phyloP scores from a whole-genome alignment of 2,329 filamentous ascomycete species.

The Balansia obtecta region DNA sequence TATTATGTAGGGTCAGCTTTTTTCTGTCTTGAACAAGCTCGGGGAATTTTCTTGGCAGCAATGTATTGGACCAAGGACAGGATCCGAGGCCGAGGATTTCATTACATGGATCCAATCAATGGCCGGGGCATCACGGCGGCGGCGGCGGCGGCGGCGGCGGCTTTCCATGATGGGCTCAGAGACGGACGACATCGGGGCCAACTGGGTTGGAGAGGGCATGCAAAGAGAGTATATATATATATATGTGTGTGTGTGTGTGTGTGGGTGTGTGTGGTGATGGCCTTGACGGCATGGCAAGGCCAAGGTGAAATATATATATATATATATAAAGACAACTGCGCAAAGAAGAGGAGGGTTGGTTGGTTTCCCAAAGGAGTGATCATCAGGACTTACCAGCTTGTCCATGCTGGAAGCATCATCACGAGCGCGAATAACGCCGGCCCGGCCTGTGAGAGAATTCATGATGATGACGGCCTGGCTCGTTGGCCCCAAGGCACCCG shows the following conservation, averaged over 20 bases:
- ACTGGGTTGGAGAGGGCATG: constrained; percentile 1
- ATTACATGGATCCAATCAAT: neutral
- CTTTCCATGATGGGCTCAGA: neutral
- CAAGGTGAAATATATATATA: neutral
- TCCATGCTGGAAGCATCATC: constrained; percentile 41
- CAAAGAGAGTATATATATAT: neutral
- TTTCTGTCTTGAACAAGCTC: neutral
- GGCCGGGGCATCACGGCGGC: neutral
- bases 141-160: neutral
- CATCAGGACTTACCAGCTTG: constrained; percentile 41
- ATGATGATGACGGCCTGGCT: constrained; percentile 16
- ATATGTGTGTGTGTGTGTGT: no score
- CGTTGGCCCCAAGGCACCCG: constrained; percentile 7
- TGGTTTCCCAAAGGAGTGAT: no score
- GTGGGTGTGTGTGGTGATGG: constrained; percentile 4
- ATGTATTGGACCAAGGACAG: neutral
- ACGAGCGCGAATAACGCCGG: constrained; percentile 42
- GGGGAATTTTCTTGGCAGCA: neutral
- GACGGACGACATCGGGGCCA: neutral
- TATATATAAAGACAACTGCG: no score
- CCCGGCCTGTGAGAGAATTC: constrained; percentile 37
- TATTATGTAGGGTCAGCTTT: neutral
- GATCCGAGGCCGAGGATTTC: neutral
- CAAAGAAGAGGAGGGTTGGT: neutral
- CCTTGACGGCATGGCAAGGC: constrained; percentile 2